Conservation (phyloP, 441 rosid species). For the Adansonia grandidieri region DNA sequence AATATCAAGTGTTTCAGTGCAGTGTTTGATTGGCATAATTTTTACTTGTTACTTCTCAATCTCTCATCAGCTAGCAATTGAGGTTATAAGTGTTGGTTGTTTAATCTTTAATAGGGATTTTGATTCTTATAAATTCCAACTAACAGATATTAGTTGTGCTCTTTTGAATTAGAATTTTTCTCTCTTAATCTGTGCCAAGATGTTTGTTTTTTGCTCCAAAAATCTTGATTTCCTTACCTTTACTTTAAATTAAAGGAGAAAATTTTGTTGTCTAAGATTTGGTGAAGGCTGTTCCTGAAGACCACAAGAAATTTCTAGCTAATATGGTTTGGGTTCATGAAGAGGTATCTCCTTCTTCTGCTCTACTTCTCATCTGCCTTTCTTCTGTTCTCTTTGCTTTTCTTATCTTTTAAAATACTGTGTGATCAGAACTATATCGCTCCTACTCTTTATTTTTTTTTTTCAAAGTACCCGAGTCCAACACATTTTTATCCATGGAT, state of each 20-base stretch:
- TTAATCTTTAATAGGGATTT: neutral
- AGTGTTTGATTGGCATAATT: neutral
- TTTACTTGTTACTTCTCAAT: neutral
- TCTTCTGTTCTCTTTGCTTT: neutral
- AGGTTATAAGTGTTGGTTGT: neutral
- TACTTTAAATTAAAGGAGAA: neutral
- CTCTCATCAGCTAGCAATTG: neutral
- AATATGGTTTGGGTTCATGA: conserved; percentile 83
- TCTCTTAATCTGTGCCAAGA: neutral
- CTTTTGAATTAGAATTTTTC: neutral
- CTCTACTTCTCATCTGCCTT: neutral
- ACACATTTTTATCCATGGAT: too few relatives aligned
- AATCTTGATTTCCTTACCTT: neutral
- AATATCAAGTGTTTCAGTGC: conserved; percentile 1
- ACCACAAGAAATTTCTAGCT: conserved; percentile 82
- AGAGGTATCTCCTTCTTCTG: conserved; percentile 48
- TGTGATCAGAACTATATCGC: neutral
- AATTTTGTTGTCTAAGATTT: conserved; percentile 48
- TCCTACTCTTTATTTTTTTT: too few relatives aligned
- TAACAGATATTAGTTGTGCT: neutral
- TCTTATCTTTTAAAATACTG: conserved; percentile 14
- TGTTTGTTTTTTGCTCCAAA: neutral
- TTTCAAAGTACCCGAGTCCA: too few relatives aligned
- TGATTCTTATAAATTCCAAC: neutral
- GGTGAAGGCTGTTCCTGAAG: conserved; percentile 69